These are phyloP conservation scores for Cucurbita ficifolia DNA, from an alignment of 306 rosid genomes.

Conservation along the genomic window DNA sequence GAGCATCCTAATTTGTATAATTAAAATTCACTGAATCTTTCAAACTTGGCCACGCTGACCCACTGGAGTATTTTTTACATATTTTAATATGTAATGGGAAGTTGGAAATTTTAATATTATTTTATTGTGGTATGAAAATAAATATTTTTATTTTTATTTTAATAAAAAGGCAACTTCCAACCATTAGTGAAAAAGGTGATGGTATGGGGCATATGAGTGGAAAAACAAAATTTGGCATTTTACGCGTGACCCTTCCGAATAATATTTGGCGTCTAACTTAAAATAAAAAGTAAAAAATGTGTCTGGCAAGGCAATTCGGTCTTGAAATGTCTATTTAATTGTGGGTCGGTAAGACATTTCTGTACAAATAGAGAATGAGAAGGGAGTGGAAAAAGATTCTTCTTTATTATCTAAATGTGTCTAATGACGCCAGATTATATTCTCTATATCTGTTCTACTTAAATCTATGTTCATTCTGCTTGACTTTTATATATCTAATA, in stretches of 20 bases:
- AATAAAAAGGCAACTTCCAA: not conserved
- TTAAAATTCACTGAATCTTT: slow-evolving; percentile 1
- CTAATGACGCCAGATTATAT: too few relatives aligned
- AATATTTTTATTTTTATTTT: not conserved
- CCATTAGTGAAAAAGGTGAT: not conserved
- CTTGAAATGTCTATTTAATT: too few relatives aligned
- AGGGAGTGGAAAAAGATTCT: too few relatives aligned
- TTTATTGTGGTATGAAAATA: not conserved
- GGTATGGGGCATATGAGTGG: too few relatives aligned
- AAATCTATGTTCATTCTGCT: too few relatives aligned
- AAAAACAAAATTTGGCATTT: not conserved
- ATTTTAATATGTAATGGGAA: not conserved
- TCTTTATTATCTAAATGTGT: too few relatives aligned
- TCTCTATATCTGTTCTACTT: too few relatives aligned
- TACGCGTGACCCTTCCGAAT: not conserved
- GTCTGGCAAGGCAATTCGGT: too few relatives aligned
- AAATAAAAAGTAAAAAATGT: too few relatives aligned
- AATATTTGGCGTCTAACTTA: not conserved
- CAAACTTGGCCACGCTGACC: not conserved
- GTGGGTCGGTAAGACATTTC: too few relatives aligned
- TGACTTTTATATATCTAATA: too few relatives aligned
- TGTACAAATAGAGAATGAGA: too few relatives aligned
- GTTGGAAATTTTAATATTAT: not conserved
- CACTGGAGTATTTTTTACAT: slow-evolving; percentile 1
- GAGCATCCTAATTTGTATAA: not conserved